Percentiles rank a stretch among this genome's conserved stretches.
These are phyloP conservation scores for Phytophthora meadii DNA, from an alignment of 352 stramenopile genomes.

Conservation along the genomic window DNA sequence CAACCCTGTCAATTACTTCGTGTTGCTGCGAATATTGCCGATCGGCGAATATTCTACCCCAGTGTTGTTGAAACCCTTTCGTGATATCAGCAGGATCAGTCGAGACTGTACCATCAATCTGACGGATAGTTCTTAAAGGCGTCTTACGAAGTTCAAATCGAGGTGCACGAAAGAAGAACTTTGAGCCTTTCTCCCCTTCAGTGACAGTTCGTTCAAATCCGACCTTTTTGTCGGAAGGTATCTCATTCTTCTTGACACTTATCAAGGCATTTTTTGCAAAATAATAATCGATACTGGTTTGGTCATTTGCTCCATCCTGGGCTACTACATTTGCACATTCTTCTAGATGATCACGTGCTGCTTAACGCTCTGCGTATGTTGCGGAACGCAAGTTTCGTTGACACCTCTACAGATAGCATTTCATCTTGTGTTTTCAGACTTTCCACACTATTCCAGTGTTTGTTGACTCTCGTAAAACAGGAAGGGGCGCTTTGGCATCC, in stretches of 20 bases:
- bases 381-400: neutral
- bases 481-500: neutral
- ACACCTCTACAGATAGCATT: conserved; percentile 7
- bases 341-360: conserved; percentile 1
- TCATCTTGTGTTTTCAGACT: conserved; percentile 9
- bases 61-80: too few species aligned
- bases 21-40: too few species aligned
- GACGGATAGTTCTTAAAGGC: too few species aligned
- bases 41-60: too few species aligned
- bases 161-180: too few species aligned
- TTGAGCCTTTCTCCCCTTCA: too few species aligned
- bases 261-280: neutral
- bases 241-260: conserved; percentile 1
- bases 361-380: neutral
- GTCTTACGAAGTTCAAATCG: too few species aligned
- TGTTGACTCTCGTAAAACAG: neutral
- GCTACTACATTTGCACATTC: neutral
- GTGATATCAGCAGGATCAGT: too few species aligned
- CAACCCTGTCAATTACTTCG: too few species aligned
- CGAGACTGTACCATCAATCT: too few species aligned
- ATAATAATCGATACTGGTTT: conserved; percentile 3
- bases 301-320: neutral
- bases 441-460: conserved; percentile 7
- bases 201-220: neutral
- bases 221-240: neutral